Evolutionary conservation across 2,329 filamentous ascomycete species (phyloP), one percentile per base, ranked within the genome.

Genomic region (Grosmannia serpens): DNA sequence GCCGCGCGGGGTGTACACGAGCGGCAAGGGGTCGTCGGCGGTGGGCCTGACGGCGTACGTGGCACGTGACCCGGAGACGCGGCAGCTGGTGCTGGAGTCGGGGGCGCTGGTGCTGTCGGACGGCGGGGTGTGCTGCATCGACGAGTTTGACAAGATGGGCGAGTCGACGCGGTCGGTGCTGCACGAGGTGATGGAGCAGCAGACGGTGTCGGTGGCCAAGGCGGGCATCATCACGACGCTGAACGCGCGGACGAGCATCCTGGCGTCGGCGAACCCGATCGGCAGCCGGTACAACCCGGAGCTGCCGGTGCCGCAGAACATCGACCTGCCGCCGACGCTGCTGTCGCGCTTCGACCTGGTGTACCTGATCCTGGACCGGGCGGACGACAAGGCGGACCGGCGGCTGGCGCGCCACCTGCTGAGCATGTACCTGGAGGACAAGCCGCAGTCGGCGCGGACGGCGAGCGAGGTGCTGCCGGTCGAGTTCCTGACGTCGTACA

Each of bases 221-320:
- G 92, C 92, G 1, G 92, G 92, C 64, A 97, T 97, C 69, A 96
- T 91, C 64, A 99, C 94, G 1, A 99, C 94, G 0, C 77, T 99
- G 61, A 99, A 99, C 69, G 94, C 94, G 29, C 82, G 94, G 68
- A 97, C 94, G 1, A 95, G 89, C 63, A 96, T 99, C 68, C 83
- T 99, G 33, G 94, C 94, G 20, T 97, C 92, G 13, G 94, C 94
- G 71, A 99, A 99, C 70, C 94, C 94, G 1, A 97, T 99, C 64
- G 94, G 94, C 66, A 96, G 90, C 74, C 91, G 95, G 69, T 99
- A 99, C 76, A 97, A 99, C 72, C 88, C 90, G 3, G 92, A 96
- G 67, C 76, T 99, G 27, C 91, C 94, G 0, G 94, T 99, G 17
- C 94, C 94, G 3, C 91, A 97, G 67, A 99, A 99, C 72, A 99